Evolutionary conservation across 2,329 filamentous ascomycete species (phyloP), one percentile per base, ranked within the genome.

Genomic region (Plenodomus tracheiphilus): DNA sequence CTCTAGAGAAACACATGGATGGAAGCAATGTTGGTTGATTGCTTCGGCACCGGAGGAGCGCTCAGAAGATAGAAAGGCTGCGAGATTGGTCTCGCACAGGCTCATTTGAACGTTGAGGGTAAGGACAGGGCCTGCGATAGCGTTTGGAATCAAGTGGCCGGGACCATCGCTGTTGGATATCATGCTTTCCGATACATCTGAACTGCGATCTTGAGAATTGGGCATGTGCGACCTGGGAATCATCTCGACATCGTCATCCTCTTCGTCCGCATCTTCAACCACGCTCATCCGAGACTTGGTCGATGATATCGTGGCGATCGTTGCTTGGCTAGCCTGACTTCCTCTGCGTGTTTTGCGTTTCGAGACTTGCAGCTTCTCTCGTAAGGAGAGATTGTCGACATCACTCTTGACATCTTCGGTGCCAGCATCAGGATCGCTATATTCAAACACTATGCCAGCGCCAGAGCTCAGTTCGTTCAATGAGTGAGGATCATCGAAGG

Each of bases 41-140:
- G 53, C 43, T 20, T 53, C 49, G 16, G 44, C 46, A n/a, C 39
- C 54, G 9, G 51, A 52, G 1, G 46, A 34, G 4, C 53, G 50
- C 41, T 64, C 47, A 25, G 58, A 58, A 1, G 66, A 79, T 4
- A 88, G 65, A 58, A 83, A 87, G 1, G 81, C 79, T 8, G 80
- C 77, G 10, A 88, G 74, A 2, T 83, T 86, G 43, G 85, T 75
- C 1, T 84, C 83, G 64, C 86, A 83, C 2, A 85, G 74, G 4
- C 81, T 82, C 84, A 87, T 87, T 61, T 87, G 85, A n/a, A 87
- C 83, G 64, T 86, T 84, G 8, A 87, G 74, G 4, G 80, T 79
- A 10, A 85, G 59, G 39, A 66, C 46, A 6, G 68, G 67, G 9
- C 68, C 68, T 1, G 49, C 42, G 17, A 32, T 43, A 22, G 58